Percentiles rank a stretch among this genome's conserved stretches.
phyloP scores from a whole-genome alignment of 257 asterid genomes.

The Linderniella brevidens region DNA sequence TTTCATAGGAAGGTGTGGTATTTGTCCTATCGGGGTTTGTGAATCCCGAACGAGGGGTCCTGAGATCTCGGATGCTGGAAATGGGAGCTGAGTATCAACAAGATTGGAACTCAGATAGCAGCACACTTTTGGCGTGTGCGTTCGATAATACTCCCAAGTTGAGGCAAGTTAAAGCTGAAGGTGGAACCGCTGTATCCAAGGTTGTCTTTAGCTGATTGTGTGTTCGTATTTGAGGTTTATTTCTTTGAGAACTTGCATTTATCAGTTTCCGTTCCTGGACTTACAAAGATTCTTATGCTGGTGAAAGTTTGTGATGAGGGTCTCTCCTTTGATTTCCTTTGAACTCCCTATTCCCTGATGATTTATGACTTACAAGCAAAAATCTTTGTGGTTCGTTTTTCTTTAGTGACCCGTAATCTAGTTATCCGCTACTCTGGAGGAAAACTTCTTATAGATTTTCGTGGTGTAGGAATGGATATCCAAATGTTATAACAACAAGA shows the following conservation, averaged over 20 bases:
- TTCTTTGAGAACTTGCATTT: no score
- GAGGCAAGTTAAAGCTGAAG: conserved; percentile 72
- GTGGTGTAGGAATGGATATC: conserved; percentile 70
- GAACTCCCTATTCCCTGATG: no score
- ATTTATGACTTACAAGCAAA: no score
- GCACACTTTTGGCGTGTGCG: conserved; percentile 79
- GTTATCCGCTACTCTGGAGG: no score
- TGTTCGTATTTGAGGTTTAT: not conserved
- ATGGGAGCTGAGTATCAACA: conserved; percentile 92
- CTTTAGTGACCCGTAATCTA: no score
- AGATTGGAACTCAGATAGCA: conserved; percentile 72
- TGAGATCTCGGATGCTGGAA: conserved; percentile 79
- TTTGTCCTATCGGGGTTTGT: conserved; percentile 88
- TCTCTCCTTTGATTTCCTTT: no score
- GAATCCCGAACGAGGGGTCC: conserved; percentile 68
- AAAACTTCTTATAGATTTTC: not conserved
- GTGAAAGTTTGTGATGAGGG: no score
- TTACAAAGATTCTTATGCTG: no score
- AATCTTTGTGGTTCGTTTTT: no score
- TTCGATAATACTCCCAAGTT: conserved; percentile 81
- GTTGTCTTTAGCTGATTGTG: conserved; percentile 14
- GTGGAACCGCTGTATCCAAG: conserved; percentile 85
- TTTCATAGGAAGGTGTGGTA: conserved; percentile 60
- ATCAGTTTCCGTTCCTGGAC: no score
- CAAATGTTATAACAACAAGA: conserved; percentile 46